A percentile compares a stretch with the other conserved stretches of the same genome.
Conservation (phyloP, 148 eudicot genomes). For the Drosera capensis region DNA sequence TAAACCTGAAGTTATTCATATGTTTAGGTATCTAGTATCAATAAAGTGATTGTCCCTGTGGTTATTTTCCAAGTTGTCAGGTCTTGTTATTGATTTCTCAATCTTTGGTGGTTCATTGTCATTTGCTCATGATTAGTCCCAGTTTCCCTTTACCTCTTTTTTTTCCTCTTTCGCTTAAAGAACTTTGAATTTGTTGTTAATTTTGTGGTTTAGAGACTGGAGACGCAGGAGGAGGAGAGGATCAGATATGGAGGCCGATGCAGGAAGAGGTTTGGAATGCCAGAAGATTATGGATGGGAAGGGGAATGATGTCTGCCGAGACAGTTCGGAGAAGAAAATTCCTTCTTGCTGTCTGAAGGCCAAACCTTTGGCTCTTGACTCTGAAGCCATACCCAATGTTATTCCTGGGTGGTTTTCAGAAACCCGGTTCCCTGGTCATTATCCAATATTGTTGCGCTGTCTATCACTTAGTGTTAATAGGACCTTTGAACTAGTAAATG, state of each 20-base stretch:
- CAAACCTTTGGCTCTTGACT: constrained; percentile 40
- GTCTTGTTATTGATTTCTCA: no score
- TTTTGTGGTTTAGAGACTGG: constrained; percentile 56
- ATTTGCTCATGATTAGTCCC: no score
- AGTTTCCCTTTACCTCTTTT: no score
- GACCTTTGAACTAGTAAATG: no score
- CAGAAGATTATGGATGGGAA: constrained; percentile 71
- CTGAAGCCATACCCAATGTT: constrained; percentile 71
- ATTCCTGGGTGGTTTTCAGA: constrained; percentile 98
- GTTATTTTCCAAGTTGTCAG: no score
- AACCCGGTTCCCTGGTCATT: constrained; percentile 43
- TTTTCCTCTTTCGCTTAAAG: no score
- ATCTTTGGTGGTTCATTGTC: no score
- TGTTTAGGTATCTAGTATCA: no score
- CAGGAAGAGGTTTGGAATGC: constrained; percentile 58
- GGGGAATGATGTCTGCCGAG: constrained; percentile 28
- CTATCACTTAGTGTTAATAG: no score
- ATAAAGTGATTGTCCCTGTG: no score
- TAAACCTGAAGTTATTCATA: no score
- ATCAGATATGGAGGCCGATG: constrained; percentile 48
- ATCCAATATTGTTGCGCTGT: constrained; percentile 3
- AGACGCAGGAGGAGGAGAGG: constrained; percentile 45
- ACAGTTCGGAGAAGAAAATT: constrained; percentile 22
- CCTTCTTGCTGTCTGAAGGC: constrained; percentile 91
- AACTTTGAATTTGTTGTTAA: background rate